Evolutionary conservation across 257 asterid genomes (phyloP).

Genomic region (Thymus mandschuricus): DNA sequence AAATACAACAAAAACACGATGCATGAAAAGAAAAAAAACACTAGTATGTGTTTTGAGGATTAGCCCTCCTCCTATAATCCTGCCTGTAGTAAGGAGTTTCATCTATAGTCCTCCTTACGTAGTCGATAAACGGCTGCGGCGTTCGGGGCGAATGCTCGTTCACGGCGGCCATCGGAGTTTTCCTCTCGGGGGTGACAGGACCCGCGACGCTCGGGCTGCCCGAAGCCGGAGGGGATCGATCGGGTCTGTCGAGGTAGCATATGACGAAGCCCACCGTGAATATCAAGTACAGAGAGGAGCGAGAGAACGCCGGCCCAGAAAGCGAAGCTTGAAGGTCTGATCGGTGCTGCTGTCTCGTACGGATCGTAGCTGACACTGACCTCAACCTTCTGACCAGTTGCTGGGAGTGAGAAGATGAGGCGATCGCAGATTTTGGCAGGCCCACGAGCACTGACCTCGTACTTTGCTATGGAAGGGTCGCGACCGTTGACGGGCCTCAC

Average conservation of each 20-base stretch:
- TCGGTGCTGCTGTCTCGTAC: slow-evolving; percentile 37
- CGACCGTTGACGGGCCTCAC: slow-evolving; percentile 45
- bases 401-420: slow-evolving; percentile 66
- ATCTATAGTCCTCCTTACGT: slow-evolving; percentile 80
- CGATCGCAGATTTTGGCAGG: slow-evolving; percentile 51
- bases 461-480: slow-evolving; percentile 41
- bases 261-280: slow-evolving; percentile 30
- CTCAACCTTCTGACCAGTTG: slow-evolving; percentile 75
- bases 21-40: neutral
- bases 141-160: slow-evolving; percentile 81
- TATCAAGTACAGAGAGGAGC: slow-evolving; percentile 37
- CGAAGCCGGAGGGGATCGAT: slow-evolving; percentile 33
- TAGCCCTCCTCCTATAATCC: slow-evolving; percentile 71
- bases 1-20: too few species aligned
- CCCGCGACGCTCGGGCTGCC: slow-evolving; percentile 44
- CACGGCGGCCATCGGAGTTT: slow-evolving; percentile 40
- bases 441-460: slow-evolving; percentile 56
- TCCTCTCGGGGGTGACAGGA: slow-evolving; percentile 64
- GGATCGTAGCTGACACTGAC: slow-evolving; percentile 58
- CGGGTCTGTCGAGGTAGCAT: slow-evolving; percentile 48
- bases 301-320: slow-evolving; percentile 38
- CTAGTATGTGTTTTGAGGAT: slow-evolving; percentile 79
- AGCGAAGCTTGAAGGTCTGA: slow-evolving; percentile 18
- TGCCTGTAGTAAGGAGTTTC: slow-evolving; percentile 91
- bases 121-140: slow-evolving; percentile 89